These are phyloP conservation scores for Penicillium capsulatum DNA, from an alignment of 2,329 filamentous ascomycete genomes.

Conservation along the genomic window DNA sequence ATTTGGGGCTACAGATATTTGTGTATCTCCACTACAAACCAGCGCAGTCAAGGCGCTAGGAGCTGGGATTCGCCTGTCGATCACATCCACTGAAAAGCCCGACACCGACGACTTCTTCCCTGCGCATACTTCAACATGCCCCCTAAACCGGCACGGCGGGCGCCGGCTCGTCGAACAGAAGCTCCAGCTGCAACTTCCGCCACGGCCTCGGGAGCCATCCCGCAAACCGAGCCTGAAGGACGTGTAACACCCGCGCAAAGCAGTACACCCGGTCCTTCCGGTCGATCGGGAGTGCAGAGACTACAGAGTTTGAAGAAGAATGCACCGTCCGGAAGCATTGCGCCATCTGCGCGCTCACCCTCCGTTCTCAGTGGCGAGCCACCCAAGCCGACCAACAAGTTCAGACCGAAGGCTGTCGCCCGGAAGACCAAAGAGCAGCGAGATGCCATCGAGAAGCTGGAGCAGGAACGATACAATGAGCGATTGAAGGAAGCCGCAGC, in stretches of 20 bases:
- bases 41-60: conserved; percentile 2
- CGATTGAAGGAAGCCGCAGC: conserved; percentile 40
- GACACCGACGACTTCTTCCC: conserved; percentile 17
- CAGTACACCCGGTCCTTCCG: conserved; percentile 17
- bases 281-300: conserved; percentile 38
- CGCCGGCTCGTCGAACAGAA: conserved; percentile 18
- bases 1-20: no score
- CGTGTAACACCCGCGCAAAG: conserved; percentile 10
- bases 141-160: conserved; percentile 31
- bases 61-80: conserved; percentile 2
- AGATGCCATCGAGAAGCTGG: conserved; percentile 41
- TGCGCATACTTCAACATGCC: conserved; percentile 27
- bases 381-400: conserved; percentile 40
- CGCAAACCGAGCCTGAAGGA: conserved; percentile 11
- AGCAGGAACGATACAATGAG: conserved; percentile 40
- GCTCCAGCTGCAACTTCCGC: conserved; percentile 15
- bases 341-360: conserved; percentile 24
- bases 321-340: conserved; percentile 36
- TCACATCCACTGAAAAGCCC: conserved; percentile 5
- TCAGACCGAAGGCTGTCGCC: conserved; percentile 39
- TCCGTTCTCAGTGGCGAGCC: conserved; percentile 24
- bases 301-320: conserved; percentile 43
- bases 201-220: conserved; percentile 8
- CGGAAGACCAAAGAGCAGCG: conserved; percentile 46
- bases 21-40: neutral